A percentile compares a stretch with the other conserved stretches of the same genome.
Conservation (phyloP, 371 early-diverging fungal genomes). For the Dipsacomyces acuminosporus region DNA sequence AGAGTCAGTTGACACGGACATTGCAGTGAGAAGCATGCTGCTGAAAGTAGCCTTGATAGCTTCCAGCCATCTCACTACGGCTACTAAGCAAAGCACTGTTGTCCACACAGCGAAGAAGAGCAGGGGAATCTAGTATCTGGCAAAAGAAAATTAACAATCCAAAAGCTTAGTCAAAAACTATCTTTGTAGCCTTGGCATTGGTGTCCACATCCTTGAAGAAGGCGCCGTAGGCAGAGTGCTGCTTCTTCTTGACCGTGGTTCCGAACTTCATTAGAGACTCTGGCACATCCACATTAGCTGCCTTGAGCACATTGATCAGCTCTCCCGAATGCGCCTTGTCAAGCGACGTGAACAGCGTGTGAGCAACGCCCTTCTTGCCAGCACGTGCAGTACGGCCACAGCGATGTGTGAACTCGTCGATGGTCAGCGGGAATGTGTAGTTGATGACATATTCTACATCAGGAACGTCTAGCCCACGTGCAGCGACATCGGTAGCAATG, state of each 20-base stretch:
- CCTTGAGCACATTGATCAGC: constrained; percentile 84
- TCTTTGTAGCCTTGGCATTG: constrained; percentile 81
- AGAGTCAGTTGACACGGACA: too few species aligned
- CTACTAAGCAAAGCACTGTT: too few species aligned
- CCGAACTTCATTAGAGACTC: constrained; percentile 87
- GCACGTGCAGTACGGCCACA: constrained; percentile 97
- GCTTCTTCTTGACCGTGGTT: constrained; percentile 94
- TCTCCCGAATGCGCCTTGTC: constrained; percentile 90
- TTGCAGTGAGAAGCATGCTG: too few species aligned
- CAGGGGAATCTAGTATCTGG: constrained; percentile 2
- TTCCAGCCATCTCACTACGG: too few species aligned
- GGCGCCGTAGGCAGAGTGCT: constrained; percentile 91
- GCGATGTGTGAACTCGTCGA: constrained; percentile 93
- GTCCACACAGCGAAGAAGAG: too few species aligned
- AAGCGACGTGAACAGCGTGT: constrained; percentile 91
- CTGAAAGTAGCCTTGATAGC: too few species aligned
- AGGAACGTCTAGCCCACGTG: constrained; percentile 96
- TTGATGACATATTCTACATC: constrained; percentile 98
- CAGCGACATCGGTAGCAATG: constrained; percentile 99
- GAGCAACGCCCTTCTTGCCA: constrained; percentile 84
- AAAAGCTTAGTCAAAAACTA: constrained; percentile 63
- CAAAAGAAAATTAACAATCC: constrained; percentile 6
- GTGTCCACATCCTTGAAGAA: constrained; percentile 89
- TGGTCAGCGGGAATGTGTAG: constrained; percentile 94
- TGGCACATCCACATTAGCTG: constrained; percentile 85